These are phyloP conservation scores for Dictyostelium gargantuum DNA, from an alignment of 208 protist genomes.

Conservation along the genomic window DNA sequence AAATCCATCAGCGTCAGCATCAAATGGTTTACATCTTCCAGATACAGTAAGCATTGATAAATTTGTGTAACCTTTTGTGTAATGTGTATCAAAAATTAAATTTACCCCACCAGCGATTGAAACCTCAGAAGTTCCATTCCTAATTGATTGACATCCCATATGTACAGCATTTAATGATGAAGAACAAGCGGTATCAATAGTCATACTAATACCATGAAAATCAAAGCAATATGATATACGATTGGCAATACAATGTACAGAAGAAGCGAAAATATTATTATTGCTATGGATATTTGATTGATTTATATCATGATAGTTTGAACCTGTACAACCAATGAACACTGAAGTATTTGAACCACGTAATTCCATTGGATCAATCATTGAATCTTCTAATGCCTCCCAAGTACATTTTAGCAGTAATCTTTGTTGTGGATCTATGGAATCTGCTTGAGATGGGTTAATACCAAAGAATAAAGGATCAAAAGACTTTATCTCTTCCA, in stretches of 20 bases:
- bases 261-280: background rate
- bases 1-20: slow-evolving; percentile 87
- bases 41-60: background rate
- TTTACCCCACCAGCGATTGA: slow-evolving; percentile 73
- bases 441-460: slow-evolving; percentile 19
- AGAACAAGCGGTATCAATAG: slow-evolving; percentile 88
- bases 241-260: background rate
- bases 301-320: background rate
- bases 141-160: slow-evolving; percentile 68
- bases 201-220: slow-evolving; percentile 82
- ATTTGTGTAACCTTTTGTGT: background rate
- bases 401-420: slow-evolving; percentile 68
- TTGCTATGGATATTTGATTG: background rate
- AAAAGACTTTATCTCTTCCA: slow-evolving; percentile 67
- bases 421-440: slow-evolving; percentile 76
- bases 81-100: background rate
- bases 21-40: slow-evolving; percentile 83
- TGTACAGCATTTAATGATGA: slow-evolving; percentile 78
- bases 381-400: slow-evolving; percentile 75
- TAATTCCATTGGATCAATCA: slow-evolving; percentile 24
- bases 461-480: slow-evolving; percentile 76
- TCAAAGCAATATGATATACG: slow-evolving; percentile 83
- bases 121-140: slow-evolving; percentile 34
- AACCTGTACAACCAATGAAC: slow-evolving; percentile 44
- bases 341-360: slow-evolving; percentile 67